Percentiles rank a stretch among this genome's conserved stretches.
phyloP scores from a whole-genome alignment of 768 basidiomycete genomes.

The Trichaptum fuscoviolaceum region DNA sequence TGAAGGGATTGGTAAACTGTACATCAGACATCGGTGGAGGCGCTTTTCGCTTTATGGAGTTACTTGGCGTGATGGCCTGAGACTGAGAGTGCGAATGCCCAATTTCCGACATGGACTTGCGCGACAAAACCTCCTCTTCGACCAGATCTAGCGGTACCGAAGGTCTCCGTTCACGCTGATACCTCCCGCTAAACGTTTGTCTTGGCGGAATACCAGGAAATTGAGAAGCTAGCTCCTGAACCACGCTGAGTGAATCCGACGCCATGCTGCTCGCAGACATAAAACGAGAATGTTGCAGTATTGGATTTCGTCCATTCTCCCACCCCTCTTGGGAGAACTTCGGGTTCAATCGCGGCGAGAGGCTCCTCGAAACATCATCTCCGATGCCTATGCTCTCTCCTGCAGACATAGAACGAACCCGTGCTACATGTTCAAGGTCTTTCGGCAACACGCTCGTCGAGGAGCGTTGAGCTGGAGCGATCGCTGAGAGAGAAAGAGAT shows the following conservation, averaged over 20 bases:
- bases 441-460: neutral
- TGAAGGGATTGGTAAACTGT: neutral
- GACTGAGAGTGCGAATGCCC: neutral
- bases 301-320: neutral
- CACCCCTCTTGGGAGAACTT: neutral
- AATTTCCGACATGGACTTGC: neutral
- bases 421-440: neutral
- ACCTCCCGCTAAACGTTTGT: neutral
- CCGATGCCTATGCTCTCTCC: neutral
- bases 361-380: neutral
- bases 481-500: neutral
- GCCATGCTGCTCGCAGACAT: slow-evolving; percentile 24
- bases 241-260: slow-evolving; percentile 38
- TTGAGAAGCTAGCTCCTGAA: slow-evolving; percentile 46
- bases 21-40: neutral
- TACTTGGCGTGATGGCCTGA: neutral
- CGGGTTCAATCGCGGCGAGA: neutral
- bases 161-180: neutral
- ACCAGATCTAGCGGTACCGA: neutral
- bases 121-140: neutral
- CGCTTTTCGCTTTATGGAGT: neutral
- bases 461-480: neutral
- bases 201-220: slow-evolving; percentile 47
- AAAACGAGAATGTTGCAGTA: slow-evolving; percentile 10
- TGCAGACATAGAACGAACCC: neutral